Evolutionary conservation across 2,329 filamentous ascomycete genomes (phyloP).

Genomic region (Incumbomyces lentus): DNA sequence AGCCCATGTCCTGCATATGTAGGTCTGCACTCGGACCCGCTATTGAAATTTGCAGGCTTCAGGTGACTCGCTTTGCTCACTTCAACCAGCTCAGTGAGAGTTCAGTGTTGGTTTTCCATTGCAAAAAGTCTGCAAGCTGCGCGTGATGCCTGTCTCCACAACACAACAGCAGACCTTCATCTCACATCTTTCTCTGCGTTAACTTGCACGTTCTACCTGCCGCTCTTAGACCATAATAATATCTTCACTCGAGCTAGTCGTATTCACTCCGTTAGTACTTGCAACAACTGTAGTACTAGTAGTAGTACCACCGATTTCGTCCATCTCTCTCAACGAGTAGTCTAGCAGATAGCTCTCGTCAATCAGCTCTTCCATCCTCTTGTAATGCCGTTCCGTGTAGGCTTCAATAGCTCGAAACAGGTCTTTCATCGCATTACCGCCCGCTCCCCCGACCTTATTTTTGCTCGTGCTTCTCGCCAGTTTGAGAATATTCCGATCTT

Average conservation of each 20-base stretch:
- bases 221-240: no score
- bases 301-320: constrained; percentile 51
- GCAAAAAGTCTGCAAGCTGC: no score
- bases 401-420: constrained; percentile 76
- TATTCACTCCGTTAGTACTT: constrained; percentile 8
- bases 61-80: background rate
- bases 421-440: constrained; percentile 53
- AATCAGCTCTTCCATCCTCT: constrained; percentile 74
- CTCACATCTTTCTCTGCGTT: no score
- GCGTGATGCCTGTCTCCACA: no score
- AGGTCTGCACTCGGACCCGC: background rate
- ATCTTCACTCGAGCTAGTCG: constrained; percentile 4
- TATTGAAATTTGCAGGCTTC: background rate
- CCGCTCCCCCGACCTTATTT: background rate
- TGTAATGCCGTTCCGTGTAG: constrained; percentile 90
- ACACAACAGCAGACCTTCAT: no score
- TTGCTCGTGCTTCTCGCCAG: constrained; percentile 1
- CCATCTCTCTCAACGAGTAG: constrained; percentile 90
- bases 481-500: constrained; percentile 11
- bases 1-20: background rate
- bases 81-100: background rate
- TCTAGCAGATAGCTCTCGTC: constrained; percentile 93
- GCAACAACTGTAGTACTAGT: constrained; percentile 29
- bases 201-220: no score
- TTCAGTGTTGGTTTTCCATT: background rate